Conservation (phyloP, 768 basidiomycete species). For the Paxillus involutus region DNA sequence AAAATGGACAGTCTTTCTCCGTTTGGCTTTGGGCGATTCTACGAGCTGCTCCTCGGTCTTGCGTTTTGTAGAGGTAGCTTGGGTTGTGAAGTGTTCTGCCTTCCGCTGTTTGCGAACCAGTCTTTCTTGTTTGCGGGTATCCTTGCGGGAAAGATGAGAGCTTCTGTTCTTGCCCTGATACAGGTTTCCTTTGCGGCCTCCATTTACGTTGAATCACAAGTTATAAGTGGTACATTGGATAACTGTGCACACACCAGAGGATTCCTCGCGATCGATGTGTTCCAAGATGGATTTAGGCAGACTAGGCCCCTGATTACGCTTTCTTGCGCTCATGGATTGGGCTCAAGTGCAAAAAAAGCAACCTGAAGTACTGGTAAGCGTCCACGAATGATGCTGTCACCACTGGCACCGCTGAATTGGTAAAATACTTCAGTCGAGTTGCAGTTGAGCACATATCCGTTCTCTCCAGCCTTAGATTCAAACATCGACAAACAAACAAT, state of each 20-base stretch:
- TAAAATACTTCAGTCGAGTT: too few relatives aligned
- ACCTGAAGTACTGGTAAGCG: too few relatives aligned
- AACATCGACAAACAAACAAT: slow-evolving; percentile 5
- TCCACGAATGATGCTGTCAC: too few relatives aligned
- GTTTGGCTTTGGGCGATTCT: slow-evolving; percentile 40
- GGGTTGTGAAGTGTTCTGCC: slow-evolving; percentile 53
- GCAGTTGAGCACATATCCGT: too few relatives aligned
- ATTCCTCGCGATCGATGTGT: slow-evolving; percentile 17
- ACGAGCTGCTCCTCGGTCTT: slow-evolving; percentile 43
- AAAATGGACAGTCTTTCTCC: slow-evolving; percentile 43
- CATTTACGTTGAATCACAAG: neutral
- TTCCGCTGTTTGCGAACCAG: slow-evolving; percentile 59
- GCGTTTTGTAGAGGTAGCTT: slow-evolving; percentile 32
- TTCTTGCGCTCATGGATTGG: slow-evolving; percentile 14
- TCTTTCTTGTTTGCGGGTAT: slow-evolving; percentile 64
- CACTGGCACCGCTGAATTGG: too few relatives aligned
- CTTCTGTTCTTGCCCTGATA: slow-evolving; percentile 7
- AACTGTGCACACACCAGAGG: slow-evolving; percentile 11
- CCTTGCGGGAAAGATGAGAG: slow-evolving; percentile 50
- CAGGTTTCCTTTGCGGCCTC: neutral
- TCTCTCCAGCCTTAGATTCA: neutral
- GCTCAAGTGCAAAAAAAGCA: too few relatives aligned
- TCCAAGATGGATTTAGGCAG: slow-evolving; percentile 29
- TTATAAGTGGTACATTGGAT: too few relatives aligned
- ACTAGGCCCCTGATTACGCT: slow-evolving; percentile 17